Evolutionary conservation across 2,329 filamentous ascomycete species (phyloP).

Genomic region (Dichotomopilus funicola): DNA sequence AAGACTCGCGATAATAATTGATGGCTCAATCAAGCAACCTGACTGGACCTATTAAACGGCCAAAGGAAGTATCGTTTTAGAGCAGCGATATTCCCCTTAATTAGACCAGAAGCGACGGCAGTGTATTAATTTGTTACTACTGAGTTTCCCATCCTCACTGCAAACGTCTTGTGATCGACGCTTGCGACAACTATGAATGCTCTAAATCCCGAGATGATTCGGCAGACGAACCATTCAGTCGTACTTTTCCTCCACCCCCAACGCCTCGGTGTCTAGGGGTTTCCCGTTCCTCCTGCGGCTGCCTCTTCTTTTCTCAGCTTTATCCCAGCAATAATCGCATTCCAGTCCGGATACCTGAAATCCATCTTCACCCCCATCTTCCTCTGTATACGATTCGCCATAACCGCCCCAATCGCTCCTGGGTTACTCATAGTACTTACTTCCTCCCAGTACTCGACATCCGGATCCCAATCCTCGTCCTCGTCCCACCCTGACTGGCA

Average conservation of each 20-base stretch:
- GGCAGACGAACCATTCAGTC: not conserved
- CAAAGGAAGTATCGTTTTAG: no score
- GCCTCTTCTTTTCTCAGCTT: not conserved
- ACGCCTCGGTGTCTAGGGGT: not conserved
- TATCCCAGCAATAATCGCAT: not conserved
- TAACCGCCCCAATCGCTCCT: slow-evolving; percentile 4
- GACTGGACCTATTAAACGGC: no score
- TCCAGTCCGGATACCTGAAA: slow-evolving; percentile 2
- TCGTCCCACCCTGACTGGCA: not conserved
- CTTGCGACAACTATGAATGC: no score
- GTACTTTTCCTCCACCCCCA: not conserved
- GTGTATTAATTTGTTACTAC: no score
- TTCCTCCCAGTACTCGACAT: slow-evolving; percentile 8
- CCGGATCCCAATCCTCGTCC: slow-evolving; percentile 10
- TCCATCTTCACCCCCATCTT: slow-evolving; percentile 5
- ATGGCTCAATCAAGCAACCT: no score
- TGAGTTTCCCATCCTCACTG: no score
- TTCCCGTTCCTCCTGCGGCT: not conserved
- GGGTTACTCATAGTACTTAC: not conserved
- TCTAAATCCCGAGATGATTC: no score
- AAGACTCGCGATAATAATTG: no score
- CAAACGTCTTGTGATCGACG: no score
- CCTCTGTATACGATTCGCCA: not conserved
- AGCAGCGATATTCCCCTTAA: no score
- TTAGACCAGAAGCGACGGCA: no score